phyloP scores from a whole-genome alignment of 2,329 filamentous ascomycete genomes.

The Plenodomus biglobosus region DNA sequence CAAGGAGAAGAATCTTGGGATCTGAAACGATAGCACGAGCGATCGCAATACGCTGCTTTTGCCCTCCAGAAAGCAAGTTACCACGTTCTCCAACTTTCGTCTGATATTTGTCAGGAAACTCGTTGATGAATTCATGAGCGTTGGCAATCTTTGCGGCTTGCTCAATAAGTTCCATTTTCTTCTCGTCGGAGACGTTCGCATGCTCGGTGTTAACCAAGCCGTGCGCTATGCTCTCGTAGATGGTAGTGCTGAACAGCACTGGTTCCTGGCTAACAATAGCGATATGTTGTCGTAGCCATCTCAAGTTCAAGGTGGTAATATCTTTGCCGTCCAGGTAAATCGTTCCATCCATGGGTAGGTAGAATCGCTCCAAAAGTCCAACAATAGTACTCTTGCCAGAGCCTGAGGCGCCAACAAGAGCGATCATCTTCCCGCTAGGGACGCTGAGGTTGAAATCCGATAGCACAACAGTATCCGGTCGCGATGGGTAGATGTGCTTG shows the following conservation, averaged over 20 bases:
- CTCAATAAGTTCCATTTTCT: constrained; percentile 69
- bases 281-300: constrained; percentile 90
- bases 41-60: constrained; percentile 96
- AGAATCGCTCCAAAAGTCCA: constrained; percentile 90
- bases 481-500: constrained; percentile 92
- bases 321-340: constrained; percentile 83
- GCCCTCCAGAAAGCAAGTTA: constrained; percentile 87
- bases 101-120: constrained; percentile 84
- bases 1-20: constrained; percentile 86
- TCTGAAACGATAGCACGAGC: constrained; percentile 87
- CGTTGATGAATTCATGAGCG: constrained; percentile 85
- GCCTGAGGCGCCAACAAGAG: constrained; percentile 89
- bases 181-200: constrained; percentile 67
- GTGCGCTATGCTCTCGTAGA: constrained; percentile 86
- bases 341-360: constrained; percentile 78
- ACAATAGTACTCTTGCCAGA: constrained; percentile 95
- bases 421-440: constrained; percentile 87
- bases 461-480: constrained; percentile 88
- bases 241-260: constrained; percentile 84
- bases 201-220: constrained; percentile 82
- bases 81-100: constrained; percentile 96
- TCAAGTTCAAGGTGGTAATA: constrained; percentile 77
- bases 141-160: constrained; percentile 89
- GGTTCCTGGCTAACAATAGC: constrained; percentile 92
- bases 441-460: constrained; percentile 76